Conservation (phyloP, 176 grass and related monocot genomes). For the Eremochloa ophiuroides region DNA sequence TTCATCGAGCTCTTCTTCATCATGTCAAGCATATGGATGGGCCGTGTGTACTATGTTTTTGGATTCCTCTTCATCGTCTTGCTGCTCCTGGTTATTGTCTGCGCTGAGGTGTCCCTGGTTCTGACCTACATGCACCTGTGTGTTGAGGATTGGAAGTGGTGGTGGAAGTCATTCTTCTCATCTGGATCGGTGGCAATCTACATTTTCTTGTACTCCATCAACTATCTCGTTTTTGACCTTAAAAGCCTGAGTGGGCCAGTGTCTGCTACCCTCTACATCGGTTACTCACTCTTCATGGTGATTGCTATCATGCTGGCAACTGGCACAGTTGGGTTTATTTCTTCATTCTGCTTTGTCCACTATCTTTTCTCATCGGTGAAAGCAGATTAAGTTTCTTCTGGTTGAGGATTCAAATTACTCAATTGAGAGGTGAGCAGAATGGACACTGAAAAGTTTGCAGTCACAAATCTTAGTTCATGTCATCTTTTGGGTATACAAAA, state of each 20-base stretch:
- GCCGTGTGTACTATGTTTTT: slow-evolving; percentile 73
- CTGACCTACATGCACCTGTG: slow-evolving; percentile 85
- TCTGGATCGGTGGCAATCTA: slow-evolving; percentile 76
- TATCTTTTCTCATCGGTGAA: slow-evolving; percentile 82
- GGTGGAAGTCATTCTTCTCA: slow-evolving; percentile 88
- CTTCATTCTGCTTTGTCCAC: slow-evolving; percentile 78
- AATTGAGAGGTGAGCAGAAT: slow-evolving; percentile 37
- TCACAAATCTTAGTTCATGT: slow-evolving; percentile 23
- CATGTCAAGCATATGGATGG: slow-evolving; percentile 86
- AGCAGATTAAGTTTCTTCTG: slow-evolving; percentile 42
- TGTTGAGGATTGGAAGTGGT: slow-evolving; percentile 84
- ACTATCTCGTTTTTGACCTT: slow-evolving; percentile 75
- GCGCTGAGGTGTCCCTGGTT: slow-evolving; percentile 70
- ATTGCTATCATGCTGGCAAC: slow-evolving; percentile 79
- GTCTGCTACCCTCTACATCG: slow-evolving; percentile 76
- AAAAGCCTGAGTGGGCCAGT: slow-evolving; percentile 76
- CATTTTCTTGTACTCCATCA: slow-evolving; percentile 77
- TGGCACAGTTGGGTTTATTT: slow-evolving; percentile 70
- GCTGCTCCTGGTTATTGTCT: slow-evolving; percentile 71
- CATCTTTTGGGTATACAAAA: slow-evolving; percentile 44
- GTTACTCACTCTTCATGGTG: slow-evolving; percentile 86
- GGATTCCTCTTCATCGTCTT: slow-evolving; percentile 72
- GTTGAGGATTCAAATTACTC: background rate
- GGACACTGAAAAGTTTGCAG: slow-evolving; percentile 39
- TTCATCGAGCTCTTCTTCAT: slow-evolving; percentile 92